Evolutionary conservation across 192 early-diverging fungal genomes (phyloP), one percentile per base, ranked within the genome.

Genomic region (Chytriomyces sp.): DNA sequence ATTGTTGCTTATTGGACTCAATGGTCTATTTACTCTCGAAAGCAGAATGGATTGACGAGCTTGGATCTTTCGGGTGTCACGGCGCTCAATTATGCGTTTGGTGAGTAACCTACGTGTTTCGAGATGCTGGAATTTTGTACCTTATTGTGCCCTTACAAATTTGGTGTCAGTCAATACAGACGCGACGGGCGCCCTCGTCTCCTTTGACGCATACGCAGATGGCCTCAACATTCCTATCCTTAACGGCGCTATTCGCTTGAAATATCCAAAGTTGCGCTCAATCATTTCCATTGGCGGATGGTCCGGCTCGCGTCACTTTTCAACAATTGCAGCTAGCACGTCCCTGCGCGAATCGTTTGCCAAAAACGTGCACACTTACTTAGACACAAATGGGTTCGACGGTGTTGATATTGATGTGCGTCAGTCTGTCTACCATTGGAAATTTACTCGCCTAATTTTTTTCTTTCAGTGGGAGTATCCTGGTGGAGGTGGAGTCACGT

Each of bases 1-100:
- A 40, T 64, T n/a, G 34, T 64, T 41, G 62, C 39, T 30, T 64
- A 64, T 40, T 64, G 62, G 62, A 40, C 62, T 52, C 7, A 39
- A 40, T 64, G 62, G 62, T 40, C 62, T 6, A 39, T 26, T 4
- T 64, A 64, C 62, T 28, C 22, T 26, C 4, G 62, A n/a, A 6
- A 22, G 7, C 62, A 64, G 62, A 64, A 64, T 40, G 8, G 31
- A 25, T 26, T 52, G 8, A 33, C 22, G 19, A n/a, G 31, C 10
- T 7, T 64, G 6, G 62, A 64, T 30, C 39, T 64, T 10, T 26
- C 38, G 5, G 62, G 62, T 32, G 22, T 64, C 62, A 64, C 39
- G 19, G 62, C 5, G 4, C 39, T 64, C 62, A 64, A 64, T 40
- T 64, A 64, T 26, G 62, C 62, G 3, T 64, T 64, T 30, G 22